Evolutionary conservation across 2,329 filamentous ascomycete genomes (phyloP).

Genomic region (Scortechinia acanthostroma): DNA sequence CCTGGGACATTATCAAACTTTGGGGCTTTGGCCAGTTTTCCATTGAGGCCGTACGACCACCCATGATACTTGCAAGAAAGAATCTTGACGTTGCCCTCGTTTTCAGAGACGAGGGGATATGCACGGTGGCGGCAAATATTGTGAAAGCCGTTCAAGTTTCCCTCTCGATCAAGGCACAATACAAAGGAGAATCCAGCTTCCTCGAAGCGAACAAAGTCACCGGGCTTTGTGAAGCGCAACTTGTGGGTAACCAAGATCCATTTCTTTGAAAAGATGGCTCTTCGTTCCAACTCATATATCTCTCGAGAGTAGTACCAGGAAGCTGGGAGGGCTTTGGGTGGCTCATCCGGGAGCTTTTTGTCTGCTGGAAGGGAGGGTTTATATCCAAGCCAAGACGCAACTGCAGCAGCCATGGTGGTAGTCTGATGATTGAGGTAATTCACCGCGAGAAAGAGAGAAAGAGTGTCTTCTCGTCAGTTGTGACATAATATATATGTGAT

Average conservation of each 20-base stretch:
- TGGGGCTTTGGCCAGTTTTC: conserved; percentile 37
- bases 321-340: conserved; percentile 14
- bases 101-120: conserved; percentile 31
- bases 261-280: conserved; percentile 30
- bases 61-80: conserved; percentile 39
- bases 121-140: conserved; percentile 40
- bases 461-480: too few relatives aligned
- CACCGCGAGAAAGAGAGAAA: too few relatives aligned
- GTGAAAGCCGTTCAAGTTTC: conserved; percentile 35
- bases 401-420: neutral
- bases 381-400: neutral
- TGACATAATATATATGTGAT: too few relatives aligned
- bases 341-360: neutral
- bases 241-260: conserved; percentile 31
- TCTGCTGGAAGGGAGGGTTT: neutral
- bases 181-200: conserved; percentile 35
- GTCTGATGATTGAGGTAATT: neutral
- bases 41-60: conserved; percentile 37
- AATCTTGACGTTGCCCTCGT: conserved; percentile 27
- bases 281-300: conserved; percentile 29
- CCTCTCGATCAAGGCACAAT: conserved; percentile 26
- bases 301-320: conserved; percentile 22
- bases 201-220: conserved; percentile 36
- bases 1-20: conserved; percentile 32
- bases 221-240: conserved; percentile 28